phyloP scores from a whole-genome alignment of 805 yeast species.

The Teunomyces stri region DNA sequence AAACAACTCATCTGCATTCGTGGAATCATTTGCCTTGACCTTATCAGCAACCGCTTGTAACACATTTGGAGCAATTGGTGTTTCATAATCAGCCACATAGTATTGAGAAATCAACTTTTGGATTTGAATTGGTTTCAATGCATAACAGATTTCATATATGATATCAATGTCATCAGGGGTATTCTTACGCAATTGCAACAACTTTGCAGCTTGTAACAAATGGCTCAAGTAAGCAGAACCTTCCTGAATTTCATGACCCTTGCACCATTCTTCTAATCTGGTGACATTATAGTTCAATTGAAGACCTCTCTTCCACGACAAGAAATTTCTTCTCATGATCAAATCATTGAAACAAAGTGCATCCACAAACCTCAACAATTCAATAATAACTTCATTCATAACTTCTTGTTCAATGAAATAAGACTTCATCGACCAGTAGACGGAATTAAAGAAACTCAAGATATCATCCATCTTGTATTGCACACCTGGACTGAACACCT shows the following conservation, averaged over 20 bases:
- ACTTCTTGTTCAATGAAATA: conserved; percentile 85
- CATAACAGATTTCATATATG: conserved; percentile 91
- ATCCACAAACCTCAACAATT: conserved; percentile 81
- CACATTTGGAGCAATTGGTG: conserved; percentile 82
- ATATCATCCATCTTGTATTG: conserved; percentile 94
- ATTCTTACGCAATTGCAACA: conserved; percentile 87
- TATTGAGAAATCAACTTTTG: conserved; percentile 89
- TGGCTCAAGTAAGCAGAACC: conserved; percentile 83
- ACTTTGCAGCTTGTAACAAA: conserved; percentile 87
- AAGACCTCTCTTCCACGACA: conserved; percentile 97
- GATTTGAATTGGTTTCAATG: conserved; percentile 91
- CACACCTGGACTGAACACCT: conserved; percentile 69
- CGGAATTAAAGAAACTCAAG: conserved; percentile 81
- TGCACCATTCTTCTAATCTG: conserved; percentile 97
- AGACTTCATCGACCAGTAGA: conserved; percentile 89
- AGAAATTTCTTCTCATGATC: conserved; percentile 88
- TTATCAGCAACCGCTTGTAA: conserved; percentile 76
- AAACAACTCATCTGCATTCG: conserved; percentile 59
- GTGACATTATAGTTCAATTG: conserved; percentile 96
- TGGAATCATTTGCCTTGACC: conserved; percentile 59
- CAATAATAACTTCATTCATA: conserved; percentile 78
- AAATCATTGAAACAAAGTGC: conserved; percentile 93
- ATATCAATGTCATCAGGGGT: conserved; percentile 87
- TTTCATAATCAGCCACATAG: conserved; percentile 89
- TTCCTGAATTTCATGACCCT: conserved; percentile 85